Evolutionary conservation across 176 grass and related monocot species (phyloP), one percentile per base, ranked within the genome.

Genomic region (Avena eriantha): DNA sequence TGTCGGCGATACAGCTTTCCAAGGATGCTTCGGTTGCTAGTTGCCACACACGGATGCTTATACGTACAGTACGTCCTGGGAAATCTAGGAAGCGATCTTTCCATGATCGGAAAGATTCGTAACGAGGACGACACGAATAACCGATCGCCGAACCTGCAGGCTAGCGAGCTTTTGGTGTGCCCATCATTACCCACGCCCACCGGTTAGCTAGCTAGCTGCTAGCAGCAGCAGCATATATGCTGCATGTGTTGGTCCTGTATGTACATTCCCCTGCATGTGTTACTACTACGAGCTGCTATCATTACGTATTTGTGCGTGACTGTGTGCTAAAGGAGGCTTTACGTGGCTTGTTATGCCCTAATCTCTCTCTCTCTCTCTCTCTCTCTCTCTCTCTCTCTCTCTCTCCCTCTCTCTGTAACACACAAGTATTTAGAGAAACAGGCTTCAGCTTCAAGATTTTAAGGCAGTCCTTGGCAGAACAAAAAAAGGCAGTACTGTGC

Each of bases 61-160:
- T 41, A 41, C 39, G 71, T 82, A 73, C 58, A n/a, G 58, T 47
- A 77, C 50, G 18, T 72, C 19, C 63, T 51, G 87, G 79, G 84
- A 82, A 82, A 89, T 78, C 88, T 94, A 90, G 60, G 85, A 94
- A 92, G 92, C 91, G 78, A 94, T 92, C 69, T 92, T 90, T 97
- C 89, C 88, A 89, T 94, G 86, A 97, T 94, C 79, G 83, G 65
- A 92, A 69, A 88, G 86, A 81, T 81, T 81, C 86, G 85, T 91
- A 85, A 66, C 85, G 70, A 92, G 78, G 87, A 90, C 87, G 79
- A 91, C 72, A 84, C 76, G 53, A 18, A 57, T 18, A 90, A 88
- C 92, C 79, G 84, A 80, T 36, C 39, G 39, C 1, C 79, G 39
- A 82, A 48, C 34, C 33, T 66, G 63, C 22, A 61, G 50, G 22